Evolutionary conservation across 2,329 filamentous ascomycete genomes (phyloP), one percentile per base, ranked within the genome.

Genomic region (Talaromyces sp.): DNA sequence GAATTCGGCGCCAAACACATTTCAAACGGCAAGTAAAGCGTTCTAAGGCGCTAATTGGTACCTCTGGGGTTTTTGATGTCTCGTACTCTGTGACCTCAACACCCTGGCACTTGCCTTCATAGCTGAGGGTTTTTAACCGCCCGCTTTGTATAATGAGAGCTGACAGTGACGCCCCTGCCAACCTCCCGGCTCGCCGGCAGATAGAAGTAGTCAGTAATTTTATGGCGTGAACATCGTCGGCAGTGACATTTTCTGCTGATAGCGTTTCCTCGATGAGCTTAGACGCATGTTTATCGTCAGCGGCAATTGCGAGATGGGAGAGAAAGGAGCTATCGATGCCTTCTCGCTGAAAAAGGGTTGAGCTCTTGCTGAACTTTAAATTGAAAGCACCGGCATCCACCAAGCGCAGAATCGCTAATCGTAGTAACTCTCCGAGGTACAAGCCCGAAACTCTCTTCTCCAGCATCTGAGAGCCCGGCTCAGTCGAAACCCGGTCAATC

Each of bases 361-460:
- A 64, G 2, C 44, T 47, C 2, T 61, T n/a, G 34, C 53, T 51
- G 16, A 59, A 9, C 8, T n/a, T 53, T 61, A 63, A 59, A 8
- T 57, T 57, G 8, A 63, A 59, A 7, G 53, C 61, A 50, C 33
- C 33, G 1, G n/a, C 18, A 7, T 55, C 53, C 18, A 59, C 30
- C 30, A 68, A 50, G 30, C 53, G 51, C 0, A 66, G 10, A 31
- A 68, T 59, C 10, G 53, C 42, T 16, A 66, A 40, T 18, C 67
- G 59, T 31, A 68, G 60, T 2, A 68, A 57, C 58, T 68, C 67
- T 33, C 67, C 67, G 2, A 68, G 57, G 51, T 66, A 68, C 57
- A 67, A 40, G 3, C 65, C 67, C 8, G 66, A 68, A 6, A 68
- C 61, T 23, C 65, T 61, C 56, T 68, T 68, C 51, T 68, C 67